Evolutionary conservation across 192 early-diverging fungal genomes (phyloP).

Genomic region (Gamsiella multidivaricata): DNA sequence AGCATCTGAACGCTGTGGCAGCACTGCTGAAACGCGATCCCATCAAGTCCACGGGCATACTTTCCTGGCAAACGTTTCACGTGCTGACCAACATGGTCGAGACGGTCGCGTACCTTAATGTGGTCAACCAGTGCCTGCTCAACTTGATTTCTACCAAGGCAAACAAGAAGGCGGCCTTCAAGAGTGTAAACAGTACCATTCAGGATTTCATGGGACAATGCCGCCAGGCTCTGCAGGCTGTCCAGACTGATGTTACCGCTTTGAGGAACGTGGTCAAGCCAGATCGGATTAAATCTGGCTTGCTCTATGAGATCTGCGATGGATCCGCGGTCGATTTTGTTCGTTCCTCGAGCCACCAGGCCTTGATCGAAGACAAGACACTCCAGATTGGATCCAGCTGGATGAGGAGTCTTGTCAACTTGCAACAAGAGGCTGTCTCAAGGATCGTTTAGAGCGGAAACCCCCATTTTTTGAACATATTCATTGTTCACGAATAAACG

Average conservation of each 20-base stretch:
- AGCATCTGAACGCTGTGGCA: conserved; percentile 4
- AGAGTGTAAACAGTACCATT: conserved; percentile 16
- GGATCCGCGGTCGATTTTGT: conserved; percentile 45
- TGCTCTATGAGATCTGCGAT: conserved; percentile 50
- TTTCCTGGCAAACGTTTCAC: conserved; percentile 44
- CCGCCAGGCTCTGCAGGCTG: conserved; percentile 32
- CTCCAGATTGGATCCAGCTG: conserved; percentile 49
- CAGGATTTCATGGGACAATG: conserved; percentile 49
- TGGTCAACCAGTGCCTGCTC: conserved; percentile 35
- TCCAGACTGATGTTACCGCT: conserved; percentile 29
- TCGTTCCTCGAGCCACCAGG: conserved; percentile 36
- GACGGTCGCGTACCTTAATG: conserved; percentile 40
- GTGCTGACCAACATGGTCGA: conserved; percentile 27
- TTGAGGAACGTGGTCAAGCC: conserved; percentile 38
- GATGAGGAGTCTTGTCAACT: conserved; percentile 44
- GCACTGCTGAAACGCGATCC: conserved; percentile 29
- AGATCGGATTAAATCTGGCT: conserved; percentile 33
- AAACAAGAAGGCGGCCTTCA: conserved; percentile 45
- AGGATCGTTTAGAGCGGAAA: conserved; percentile 37
- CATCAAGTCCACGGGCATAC: conserved; percentile 41
- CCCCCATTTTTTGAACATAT: no score
- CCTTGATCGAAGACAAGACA: conserved; percentile 38
- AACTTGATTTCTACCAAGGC: conserved; percentile 48
- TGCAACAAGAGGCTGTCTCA: conserved; percentile 34
- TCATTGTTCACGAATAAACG: no score